Base-by-base conservation (phyloP, 2,329 filamentous ascomycete species). In the Seiridium unicorne region DNA sequence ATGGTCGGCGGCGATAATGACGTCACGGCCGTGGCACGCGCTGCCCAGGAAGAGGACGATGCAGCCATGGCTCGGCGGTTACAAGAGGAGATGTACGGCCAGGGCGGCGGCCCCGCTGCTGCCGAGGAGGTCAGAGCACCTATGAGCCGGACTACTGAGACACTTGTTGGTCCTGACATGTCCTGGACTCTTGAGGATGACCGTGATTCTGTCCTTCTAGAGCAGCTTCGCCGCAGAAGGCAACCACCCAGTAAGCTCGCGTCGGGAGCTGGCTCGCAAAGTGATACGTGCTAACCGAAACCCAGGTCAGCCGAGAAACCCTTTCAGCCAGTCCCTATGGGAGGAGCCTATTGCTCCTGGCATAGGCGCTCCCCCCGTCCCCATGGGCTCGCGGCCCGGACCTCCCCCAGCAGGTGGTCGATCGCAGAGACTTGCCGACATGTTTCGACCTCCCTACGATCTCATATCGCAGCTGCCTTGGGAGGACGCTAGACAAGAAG, bases 391-490 rank as follows among this genome's bases (percentile, higher is more conserved):
- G 42, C 55, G 61, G 36, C 73, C 55, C 61, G 61, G 61, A 60
- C 57, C 59, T 61, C 64, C 42, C 11, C 58, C 57, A 55, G 54
- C 48, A 44, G 85, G 57, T 85, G 89, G 5, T 81, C 93, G 95
- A 72, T 86, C 89, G 8, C 89, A 84, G 65, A 87, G 91, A 68
- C 87, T 99, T 3, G 93, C 94, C 44, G 92, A 98, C 72, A 85
- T 99, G 63, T 99, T 96, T 76, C 86, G 93, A 44, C 95, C 95
- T 2, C 95, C 95, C 0, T 95, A 93, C 73, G 92, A 97, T 44
- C 78, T 99, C 48, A 97, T 99, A 80, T 87, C 86, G 31, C 85
- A 86, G 40, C 75, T 92, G 38, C 79, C 86, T n/a, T 97, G 92
- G 88, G 92, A 97, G 65, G 84, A 89, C 60, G 95, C 92, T 11